phyloP scores from a whole-genome alignment of 2,329 filamentous ascomycete species.

The Domatiomyces globalis region DNA sequence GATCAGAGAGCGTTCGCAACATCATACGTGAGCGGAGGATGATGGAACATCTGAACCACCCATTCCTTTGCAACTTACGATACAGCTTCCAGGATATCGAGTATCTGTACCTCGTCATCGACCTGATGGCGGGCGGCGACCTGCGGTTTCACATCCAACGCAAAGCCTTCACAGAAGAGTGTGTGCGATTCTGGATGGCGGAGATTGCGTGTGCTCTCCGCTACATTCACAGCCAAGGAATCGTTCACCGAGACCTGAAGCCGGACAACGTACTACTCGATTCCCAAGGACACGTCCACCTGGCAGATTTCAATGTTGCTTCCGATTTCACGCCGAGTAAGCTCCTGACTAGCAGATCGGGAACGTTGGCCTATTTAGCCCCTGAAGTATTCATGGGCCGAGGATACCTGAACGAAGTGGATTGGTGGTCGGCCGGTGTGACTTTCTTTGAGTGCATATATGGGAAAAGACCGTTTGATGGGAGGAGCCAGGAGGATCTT shows the following conservation, averaged over 20 bases:
- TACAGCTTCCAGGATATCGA: constrained; percentile 99
- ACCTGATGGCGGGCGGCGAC: constrained; percentile 95
- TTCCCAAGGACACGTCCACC: constrained; percentile 82
- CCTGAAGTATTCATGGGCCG: constrained; percentile 87
- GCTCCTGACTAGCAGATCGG: constrained; percentile 83
- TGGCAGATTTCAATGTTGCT: constrained; percentile 97
- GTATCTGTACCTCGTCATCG: constrained; percentile 96
- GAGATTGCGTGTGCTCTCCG: constrained; percentile 81
- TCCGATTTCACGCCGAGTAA: constrained; percentile 79
- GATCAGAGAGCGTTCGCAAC: constrained; percentile 93
- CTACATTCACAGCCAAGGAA: constrained; percentile 73
- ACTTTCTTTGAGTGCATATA: constrained; percentile 99
- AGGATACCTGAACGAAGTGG: constrained; percentile 78
- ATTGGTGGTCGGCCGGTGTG: constrained; percentile 98
- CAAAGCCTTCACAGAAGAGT: constrained; percentile 95
- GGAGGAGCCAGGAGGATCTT: constrained; percentile 67
- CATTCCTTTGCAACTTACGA: constrained; percentile 93
- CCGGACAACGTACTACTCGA: constrained; percentile 84
- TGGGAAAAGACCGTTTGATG: constrained; percentile 95
- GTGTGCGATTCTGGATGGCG: constrained; percentile 91
- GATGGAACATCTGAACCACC: constrained; percentile 95
- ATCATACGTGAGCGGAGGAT: constrained; percentile 95
- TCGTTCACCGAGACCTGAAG: constrained; percentile 84
- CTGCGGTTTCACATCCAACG: constrained; percentile 93
- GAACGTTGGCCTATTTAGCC: constrained; percentile 86